Evolutionary conservation across 1,139 yeast genomes (phyloP), one percentile per base, ranked within the genome.

Genomic region (Sugiyamaella castrensis): DNA sequence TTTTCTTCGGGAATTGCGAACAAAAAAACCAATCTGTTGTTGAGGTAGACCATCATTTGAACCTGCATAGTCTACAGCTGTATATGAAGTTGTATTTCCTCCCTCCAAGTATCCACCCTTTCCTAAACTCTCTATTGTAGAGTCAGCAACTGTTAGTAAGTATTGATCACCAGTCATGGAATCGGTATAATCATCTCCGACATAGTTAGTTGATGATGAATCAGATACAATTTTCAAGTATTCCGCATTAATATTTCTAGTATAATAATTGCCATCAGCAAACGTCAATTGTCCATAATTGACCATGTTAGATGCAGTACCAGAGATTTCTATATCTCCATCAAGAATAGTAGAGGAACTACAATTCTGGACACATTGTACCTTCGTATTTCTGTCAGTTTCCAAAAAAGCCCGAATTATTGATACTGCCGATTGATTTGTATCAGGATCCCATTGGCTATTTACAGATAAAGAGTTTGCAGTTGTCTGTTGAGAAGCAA

Each of bases 121-220:
- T 31, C 10, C 15, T 13, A 41, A 34, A 15, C 28, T 31, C 12
- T 27, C 34, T 12, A 41, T 41, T 19, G 24, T 2, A 33, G 12
- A 15, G 37, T 32, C 38, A 34, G 46, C 29, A 28, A 34, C 27
- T 9, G 29, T 26, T n/a, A 42, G 35, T 13, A 28, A 42, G 13
- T 42, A 35, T n/a, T 42, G 46, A 29, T 43, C 37, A 8, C 46
- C 46, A 9, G 26, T 29, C 41, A 43, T 29, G 10, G 35, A 30
- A 15, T 8, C 7, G 8, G 36, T 37, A 29, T 37, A 34, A n/a
- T 28, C 41, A 10, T 12, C 27, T 16, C 46, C 46, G 10, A 16
- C 46, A 16, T 34, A 19, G 5, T 36, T 19, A 15, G 37, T 9
- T 9, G 31, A 11, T 8, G 39, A 26, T n/a, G 39, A 10, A 35